These are phyloP conservation scores for Dysphania ambrosioides DNA, from an alignment of 148 eudicot genomes.

Conservation along the genomic window DNA sequence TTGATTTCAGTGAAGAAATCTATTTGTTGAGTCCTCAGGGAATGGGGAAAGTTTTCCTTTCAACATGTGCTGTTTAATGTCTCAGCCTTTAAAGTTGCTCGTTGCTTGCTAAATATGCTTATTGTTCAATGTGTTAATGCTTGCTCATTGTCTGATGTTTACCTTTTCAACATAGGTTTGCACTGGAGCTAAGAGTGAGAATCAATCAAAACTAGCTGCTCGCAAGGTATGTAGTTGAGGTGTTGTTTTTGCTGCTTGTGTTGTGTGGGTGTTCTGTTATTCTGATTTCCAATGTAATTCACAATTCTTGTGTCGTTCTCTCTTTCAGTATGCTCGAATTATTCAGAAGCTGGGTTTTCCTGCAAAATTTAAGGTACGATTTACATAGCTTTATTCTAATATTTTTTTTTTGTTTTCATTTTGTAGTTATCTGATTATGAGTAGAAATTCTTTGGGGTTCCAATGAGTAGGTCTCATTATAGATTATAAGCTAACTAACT, in stretches of 20 bases:
- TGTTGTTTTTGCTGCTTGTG: neutral
- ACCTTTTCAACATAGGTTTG: conserved; percentile 47
- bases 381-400: neutral
- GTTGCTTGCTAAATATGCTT: neutral
- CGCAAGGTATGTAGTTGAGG: conserved; percentile 48
- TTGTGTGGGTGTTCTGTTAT: neutral
- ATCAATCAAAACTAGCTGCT: conserved; percentile 76
- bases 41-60: too few relatives aligned
- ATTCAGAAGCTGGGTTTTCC: conserved; percentile 85
- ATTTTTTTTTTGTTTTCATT: neutral
- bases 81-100: neutral
- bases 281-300: neutral
- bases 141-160: neutral
- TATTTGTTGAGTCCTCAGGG: too few relatives aligned
- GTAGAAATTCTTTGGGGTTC: too few relatives aligned
- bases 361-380: conserved; percentile 73
- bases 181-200: conserved; percentile 88
- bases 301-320: neutral
- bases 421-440: neutral
- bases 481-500: neutral
- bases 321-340: conserved; percentile 74
- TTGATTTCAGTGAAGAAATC: too few relatives aligned
- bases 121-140: neutral
- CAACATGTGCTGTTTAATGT: too few relatives aligned
- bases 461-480: neutral